Evolutionary conservation across 768 basidiomycete species (phyloP), one percentile per base, ranked within the genome.

Genomic region (Phanerodontia chrysosporium): DNA sequence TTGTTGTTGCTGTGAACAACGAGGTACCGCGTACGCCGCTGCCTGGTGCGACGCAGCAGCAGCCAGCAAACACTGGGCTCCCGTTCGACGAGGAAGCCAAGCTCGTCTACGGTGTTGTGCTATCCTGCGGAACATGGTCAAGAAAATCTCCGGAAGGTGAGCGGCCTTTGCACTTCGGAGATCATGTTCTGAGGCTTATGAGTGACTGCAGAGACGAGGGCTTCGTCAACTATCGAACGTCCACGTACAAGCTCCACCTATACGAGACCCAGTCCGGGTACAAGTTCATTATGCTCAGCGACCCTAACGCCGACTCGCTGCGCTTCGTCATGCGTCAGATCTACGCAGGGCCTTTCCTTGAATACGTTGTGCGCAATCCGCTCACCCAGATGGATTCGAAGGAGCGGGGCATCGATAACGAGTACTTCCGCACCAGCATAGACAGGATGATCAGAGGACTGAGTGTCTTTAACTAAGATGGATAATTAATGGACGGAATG

Each of bases 71-170:
- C 61, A 78, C 83, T 3, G 84, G 82, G 18, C 76, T 99, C 21
- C 79, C 96, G 6, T 98, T 99, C 65, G 97, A 99, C 68, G 97
- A 99, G 72, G 96, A 99, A 72, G 88, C 89, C 1, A 99, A 99
- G 70, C 81, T 99, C 61, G 95, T 99, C 0, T 99, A 98, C 70
- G 97, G 97, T 57, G 92, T 99, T 55, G 80, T 98, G 14, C 77
- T 98, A 45, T 95, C 92, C 70, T 99, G 65, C 76, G 93, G 56
- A 95, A 93, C 72, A 96, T 98, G 95, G 78, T 96, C 69, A 96
- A 86, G 78, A 98, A 97, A 72, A 73, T 99, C 10, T 90, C 95
- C 13, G 87, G 89, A 65, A 81, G 87, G 96, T 95, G 63, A 42
- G 76, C 65, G 32, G 27, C 45, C n/a, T 18, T 60, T 35, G 18